Percentiles rank a stretch among this genome's conserved stretches.
Evolutionary conservation across 1,284 basidiomycete genomes (phyloP).

Genomic region (Ceratobasidium sp.): DNA sequence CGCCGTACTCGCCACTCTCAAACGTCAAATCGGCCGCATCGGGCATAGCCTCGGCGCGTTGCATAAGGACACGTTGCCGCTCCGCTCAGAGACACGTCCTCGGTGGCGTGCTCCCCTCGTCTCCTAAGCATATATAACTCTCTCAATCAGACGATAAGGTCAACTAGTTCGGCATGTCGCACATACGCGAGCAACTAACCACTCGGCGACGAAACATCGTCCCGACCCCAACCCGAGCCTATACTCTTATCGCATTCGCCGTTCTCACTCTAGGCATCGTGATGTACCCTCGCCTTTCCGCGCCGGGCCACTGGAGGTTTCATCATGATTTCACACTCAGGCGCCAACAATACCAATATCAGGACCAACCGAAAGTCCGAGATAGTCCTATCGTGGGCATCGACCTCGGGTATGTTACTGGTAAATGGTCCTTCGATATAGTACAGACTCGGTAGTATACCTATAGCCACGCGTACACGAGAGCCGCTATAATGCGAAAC

Average conservation of each 20-base stretch:
- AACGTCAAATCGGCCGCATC: no score
- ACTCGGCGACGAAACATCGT: neutral
- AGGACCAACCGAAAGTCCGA: neutral
- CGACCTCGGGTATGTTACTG: conserved; percentile 4
- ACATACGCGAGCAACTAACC: neutral
- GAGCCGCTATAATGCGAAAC: conserved; percentile 5
- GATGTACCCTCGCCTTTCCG: neutral
- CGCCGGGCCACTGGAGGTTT: no score
- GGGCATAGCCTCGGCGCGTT: no score
- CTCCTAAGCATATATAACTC: no score
- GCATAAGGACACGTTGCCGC: no score
- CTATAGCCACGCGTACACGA: conserved; percentile 25
- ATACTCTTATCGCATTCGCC: neutral
- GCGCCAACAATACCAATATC: no score
- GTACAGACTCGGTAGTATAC: neutral
- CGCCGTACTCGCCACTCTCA: no score
- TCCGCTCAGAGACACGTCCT: no score
- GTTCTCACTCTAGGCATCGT: neutral
- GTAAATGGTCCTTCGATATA: neutral
- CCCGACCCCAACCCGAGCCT: neutral
- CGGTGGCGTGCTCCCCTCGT: no score
- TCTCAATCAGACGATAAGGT: no score
- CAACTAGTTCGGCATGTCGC: conserved; percentile 1
- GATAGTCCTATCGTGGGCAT: conserved; percentile 14
- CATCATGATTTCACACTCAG: neutral